phyloP scores from a whole-genome alignment of 140 eudicot species.

The Anethum foeniculum region DNA sequence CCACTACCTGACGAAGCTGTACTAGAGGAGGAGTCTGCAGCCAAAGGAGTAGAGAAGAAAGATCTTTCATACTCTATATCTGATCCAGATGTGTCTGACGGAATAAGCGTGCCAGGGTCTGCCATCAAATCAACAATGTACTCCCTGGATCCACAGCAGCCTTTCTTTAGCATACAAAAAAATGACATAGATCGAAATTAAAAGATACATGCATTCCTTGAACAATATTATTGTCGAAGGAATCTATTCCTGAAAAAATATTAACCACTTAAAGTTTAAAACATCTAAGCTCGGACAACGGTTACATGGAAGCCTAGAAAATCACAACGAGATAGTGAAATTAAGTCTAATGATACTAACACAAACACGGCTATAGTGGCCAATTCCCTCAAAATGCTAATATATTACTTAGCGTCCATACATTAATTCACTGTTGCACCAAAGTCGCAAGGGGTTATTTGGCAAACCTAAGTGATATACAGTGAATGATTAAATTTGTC shows the following conservation, averaged over 20 bases:
- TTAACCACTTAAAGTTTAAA: neutral
- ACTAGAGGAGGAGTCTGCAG: slow-evolving; percentile 39
- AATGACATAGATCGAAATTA: slow-evolving; percentile 1
- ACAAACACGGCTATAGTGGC: neutral
- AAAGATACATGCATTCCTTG: neutral
- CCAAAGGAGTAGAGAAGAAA: slow-evolving; percentile 38
- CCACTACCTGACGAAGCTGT: slow-evolving; percentile 51
- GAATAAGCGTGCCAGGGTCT: slow-evolving; percentile 93
- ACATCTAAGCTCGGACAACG: neutral
- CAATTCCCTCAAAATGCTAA: neutral
- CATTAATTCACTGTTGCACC: neutral
- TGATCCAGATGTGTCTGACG: slow-evolving; percentile 50
- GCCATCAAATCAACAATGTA: slow-evolving; percentile 94
- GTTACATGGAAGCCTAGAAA: neutral
- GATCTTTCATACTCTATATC: slow-evolving; percentile 41
- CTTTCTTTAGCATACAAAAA: slow-evolving; percentile 4
- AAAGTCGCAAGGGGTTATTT: neutral
- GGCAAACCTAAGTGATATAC: neutral
- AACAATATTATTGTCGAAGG: neutral
- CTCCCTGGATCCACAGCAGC: slow-evolving; percentile 55
- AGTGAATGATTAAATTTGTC: too few species aligned
- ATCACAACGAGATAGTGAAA: neutral
- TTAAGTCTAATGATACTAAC: neutral
- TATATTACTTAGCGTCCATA: neutral
- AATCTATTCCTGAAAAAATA: neutral